Conservation (phyloP, 176 grass and related monocot species). For the Juncus inflexus region DNA sequence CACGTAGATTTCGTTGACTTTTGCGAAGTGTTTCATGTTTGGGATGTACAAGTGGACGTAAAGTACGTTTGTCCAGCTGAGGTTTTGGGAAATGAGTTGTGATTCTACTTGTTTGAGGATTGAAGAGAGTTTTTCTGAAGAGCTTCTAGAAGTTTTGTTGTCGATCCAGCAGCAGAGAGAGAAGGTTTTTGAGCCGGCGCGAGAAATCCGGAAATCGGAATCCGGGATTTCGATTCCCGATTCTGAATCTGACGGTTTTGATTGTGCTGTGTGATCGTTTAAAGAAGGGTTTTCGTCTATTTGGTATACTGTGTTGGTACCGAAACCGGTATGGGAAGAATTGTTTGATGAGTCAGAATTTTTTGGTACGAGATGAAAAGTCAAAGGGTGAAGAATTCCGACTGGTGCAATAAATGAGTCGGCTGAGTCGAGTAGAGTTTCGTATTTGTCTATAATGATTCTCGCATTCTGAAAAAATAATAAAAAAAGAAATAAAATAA, state of each 20-base stretch:
- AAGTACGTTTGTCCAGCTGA: conserved; percentile 79
- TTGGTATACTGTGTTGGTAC: conserved; percentile 36
- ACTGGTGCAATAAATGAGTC: conserved; percentile 78
- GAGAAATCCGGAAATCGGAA: conserved; percentile 52
- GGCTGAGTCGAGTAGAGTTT: conserved; percentile 71
- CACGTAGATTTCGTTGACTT: conserved; percentile 89
- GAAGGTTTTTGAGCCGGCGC: conserved; percentile 40
- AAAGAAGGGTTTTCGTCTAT: conserved; percentile 41
- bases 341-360: background rate
- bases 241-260: conserved; percentile 28
- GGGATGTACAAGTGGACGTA: conserved; percentile 98
- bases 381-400: conserved; percentile 76
- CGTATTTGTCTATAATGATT: conserved; percentile 76
- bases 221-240: background rate
- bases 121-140: conserved; percentile 41
- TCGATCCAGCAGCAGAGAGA: conserved; percentile 72
- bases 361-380: conserved; percentile 79
- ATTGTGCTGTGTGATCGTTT: conserved; percentile 19
- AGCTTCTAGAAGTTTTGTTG: background rate
- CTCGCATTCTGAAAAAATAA: conserved; percentile 64
- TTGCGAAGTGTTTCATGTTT: conserved; percentile 74
- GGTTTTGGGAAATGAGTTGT: conserved; percentile 57
- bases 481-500: conserved; percentile 18
- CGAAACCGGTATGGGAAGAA: conserved; percentile 25
- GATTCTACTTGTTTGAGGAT: conserved; percentile 73